Evolutionary conservation across 2,329 filamentous ascomycete species (phyloP).

Genomic region (Neoascochyta sp.): DNA sequence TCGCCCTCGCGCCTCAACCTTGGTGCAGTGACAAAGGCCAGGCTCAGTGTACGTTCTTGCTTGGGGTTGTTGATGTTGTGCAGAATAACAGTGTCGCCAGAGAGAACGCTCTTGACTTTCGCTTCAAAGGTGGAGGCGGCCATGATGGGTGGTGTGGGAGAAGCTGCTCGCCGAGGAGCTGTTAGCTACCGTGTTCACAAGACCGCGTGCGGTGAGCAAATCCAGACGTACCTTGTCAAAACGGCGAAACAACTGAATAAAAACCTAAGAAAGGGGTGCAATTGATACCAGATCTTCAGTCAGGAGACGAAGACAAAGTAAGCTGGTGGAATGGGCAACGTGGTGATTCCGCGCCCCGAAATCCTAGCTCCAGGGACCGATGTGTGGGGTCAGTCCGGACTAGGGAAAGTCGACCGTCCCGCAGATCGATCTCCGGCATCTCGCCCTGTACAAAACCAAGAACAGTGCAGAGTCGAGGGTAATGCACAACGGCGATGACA

Average conservation of each 20-base stretch:
- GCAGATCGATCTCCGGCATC: too few species aligned
- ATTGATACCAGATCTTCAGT: conserved; percentile 13
- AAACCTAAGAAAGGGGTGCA: conserved; percentile 8
- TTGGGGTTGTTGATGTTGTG: conserved; percentile 75
- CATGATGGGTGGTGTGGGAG: conserved; percentile 26
- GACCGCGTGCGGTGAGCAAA: conserved; percentile 2
- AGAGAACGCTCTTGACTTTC: conserved; percentile 84
- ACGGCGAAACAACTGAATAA: conserved; percentile 4
- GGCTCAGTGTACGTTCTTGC: conserved; percentile 79
- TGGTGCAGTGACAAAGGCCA: conserved; percentile 89
- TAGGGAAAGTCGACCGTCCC: conserved; percentile 14
- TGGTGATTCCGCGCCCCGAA: conserved; percentile 11
- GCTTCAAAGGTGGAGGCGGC: conserved; percentile 37
- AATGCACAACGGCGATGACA: too few species aligned
- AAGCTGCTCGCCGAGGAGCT: conserved; percentile 5
- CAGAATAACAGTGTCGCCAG: conserved; percentile 86
- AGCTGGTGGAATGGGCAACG: conserved; percentile 10
- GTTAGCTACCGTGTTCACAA: conserved; percentile 10
- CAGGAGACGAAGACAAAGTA: conserved; percentile 7
- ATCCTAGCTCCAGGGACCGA: conserved; percentile 13
- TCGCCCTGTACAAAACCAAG: too few species aligned
- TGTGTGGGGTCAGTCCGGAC: conserved; percentile 11
- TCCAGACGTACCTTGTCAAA: conserved; percentile 11
- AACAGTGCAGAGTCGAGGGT: too few species aligned
- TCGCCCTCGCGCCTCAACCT: conserved; percentile 84